A percentile compares a stretch with the other conserved stretches of the same genome.
Conservation (phyloP, 306 rosid genomes). For the Bauhinia variegata region DNA sequence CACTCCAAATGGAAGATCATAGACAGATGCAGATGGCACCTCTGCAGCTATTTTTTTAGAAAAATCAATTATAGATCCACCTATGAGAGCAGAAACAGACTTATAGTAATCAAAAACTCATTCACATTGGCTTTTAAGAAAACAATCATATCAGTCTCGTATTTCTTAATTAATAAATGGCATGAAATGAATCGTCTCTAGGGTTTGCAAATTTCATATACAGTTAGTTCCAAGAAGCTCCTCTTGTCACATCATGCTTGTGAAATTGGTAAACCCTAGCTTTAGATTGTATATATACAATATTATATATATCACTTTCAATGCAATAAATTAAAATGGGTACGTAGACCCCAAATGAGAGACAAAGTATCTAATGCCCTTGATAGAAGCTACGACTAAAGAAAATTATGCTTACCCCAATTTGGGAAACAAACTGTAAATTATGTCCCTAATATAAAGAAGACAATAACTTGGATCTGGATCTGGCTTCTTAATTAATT, state of each 20-base stretch:
- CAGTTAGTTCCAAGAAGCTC: neutral
- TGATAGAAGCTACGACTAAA: neutral
- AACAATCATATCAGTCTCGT: too few species aligned
- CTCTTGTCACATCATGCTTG: neutral
- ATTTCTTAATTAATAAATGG: too few species aligned
- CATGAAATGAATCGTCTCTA: too few species aligned
- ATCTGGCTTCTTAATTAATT: too few species aligned
- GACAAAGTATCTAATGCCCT: neutral
- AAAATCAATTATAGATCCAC: neutral
- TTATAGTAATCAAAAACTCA: too few species aligned
- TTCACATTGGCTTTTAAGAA: too few species aligned
- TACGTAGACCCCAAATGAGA: neutral
- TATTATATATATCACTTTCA: neutral
- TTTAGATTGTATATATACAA: too few species aligned
- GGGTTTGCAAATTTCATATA: neutral
- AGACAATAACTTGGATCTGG: too few species aligned
- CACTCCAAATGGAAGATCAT: slow-evolving; percentile 5
- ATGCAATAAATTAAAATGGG: neutral
- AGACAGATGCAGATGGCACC: too few species aligned
- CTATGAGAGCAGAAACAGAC: neutral
- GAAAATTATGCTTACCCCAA: neutral
- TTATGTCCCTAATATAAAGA: too few species aligned
- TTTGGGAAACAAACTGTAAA: neutral
- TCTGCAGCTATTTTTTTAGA: neutral
- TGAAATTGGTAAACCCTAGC: neutral